These are phyloP conservation scores for Saccharomycopsis selenospora DNA, from an alignment of 805 yeast genomes.

Conservation along the genomic window DNA sequence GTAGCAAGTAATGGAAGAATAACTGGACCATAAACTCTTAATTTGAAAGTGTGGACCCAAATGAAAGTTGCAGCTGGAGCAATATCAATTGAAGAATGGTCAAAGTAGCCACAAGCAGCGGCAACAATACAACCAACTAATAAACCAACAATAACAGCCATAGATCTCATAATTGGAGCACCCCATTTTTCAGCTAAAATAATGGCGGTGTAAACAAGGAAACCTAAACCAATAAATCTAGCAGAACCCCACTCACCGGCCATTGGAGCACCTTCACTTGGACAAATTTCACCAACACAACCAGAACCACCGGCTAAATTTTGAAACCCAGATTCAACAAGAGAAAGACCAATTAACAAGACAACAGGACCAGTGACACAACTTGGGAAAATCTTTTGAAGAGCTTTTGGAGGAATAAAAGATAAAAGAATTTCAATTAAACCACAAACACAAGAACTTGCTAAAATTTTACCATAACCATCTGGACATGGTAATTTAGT, in stretches of 20 bases:
- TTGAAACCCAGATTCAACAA: slow-evolving; percentile 65
- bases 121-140: slow-evolving; percentile 88
- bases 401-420: slow-evolving; percentile 64
- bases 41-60: slow-evolving; percentile 81
- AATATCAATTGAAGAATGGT: slow-evolving; percentile 42
- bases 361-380: slow-evolving; percentile 93
- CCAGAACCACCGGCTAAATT: slow-evolving; percentile 88
- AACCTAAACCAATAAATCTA: slow-evolving; percentile 79
- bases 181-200: slow-evolving; percentile 80
- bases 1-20: slow-evolving; percentile 82
- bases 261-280: slow-evolving; percentile 44
- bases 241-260: slow-evolving; percentile 79
- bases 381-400: slow-evolving; percentile 78
- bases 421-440: slow-evolving; percentile 65
- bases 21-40: slow-evolving; percentile 73
- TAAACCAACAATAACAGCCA: slow-evolving; percentile 84
- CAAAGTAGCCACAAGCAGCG: slow-evolving; percentile 82
- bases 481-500: slow-evolving; percentile 71
- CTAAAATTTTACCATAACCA: slow-evolving; percentile 84
- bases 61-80: slow-evolving; percentile 82
- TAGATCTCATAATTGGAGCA: slow-evolving; percentile 88
- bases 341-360: slow-evolving; percentile 65
- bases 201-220: slow-evolving; percentile 68
- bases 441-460: slow-evolving; percentile 73
- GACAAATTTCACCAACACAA: slow-evolving; percentile 44